Base-by-base conservation (phyloP, 495 filamentous ascomycete species). In the Parachaetomium inaequale region DNA sequence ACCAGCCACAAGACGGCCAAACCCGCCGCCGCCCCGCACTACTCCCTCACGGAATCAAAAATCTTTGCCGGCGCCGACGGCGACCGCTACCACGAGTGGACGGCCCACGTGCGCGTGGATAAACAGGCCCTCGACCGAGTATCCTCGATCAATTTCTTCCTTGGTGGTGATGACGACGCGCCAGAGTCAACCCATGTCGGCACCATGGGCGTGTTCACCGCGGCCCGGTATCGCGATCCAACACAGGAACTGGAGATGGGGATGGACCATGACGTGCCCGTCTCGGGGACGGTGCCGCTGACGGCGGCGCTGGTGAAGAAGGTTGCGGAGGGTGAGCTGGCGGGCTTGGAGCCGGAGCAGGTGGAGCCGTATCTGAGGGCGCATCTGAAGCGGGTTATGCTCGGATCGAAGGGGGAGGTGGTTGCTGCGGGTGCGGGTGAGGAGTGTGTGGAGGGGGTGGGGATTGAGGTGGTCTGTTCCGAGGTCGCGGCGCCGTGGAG, bases 111-210 rank as follows among this genome's bases (percentile, higher is more conserved):
- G 61, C 68, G 71, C 11, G 85, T 84, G 15, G 70, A 75, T 29
- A 85, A 83, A 64, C 81, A 80, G 54, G 82, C 79, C n/a, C 70
- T 88, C 31, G 65, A 76, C 32, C 10, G 17, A 78, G 81, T 1
- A 85, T 83, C 68, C 81, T 77, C 51, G 36, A 72, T 90, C 54
- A 81, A 82, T 64, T 66, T 90, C 55, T 90, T 88, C 73, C 63
- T 88, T 17, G 85, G 86, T 12, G 66, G 73, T 3, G 68, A 75
- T 5, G 72, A 83, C 76, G 0, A 58, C 57, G 7, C 74, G 14
- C 66, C 68, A 36, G 75, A 78, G 5, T 60, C 68, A 5, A 81
- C 71, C 53, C 76, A 83, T 21, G 73, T 87, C 4, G 87, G 84
- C 7, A 79, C 82, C 7, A 76, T 85, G 52, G 77, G 77, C 6